Evolutionary conservation across 129 eudicot genomes (phyloP).

Genomic region (Calendula officinalis): DNA sequence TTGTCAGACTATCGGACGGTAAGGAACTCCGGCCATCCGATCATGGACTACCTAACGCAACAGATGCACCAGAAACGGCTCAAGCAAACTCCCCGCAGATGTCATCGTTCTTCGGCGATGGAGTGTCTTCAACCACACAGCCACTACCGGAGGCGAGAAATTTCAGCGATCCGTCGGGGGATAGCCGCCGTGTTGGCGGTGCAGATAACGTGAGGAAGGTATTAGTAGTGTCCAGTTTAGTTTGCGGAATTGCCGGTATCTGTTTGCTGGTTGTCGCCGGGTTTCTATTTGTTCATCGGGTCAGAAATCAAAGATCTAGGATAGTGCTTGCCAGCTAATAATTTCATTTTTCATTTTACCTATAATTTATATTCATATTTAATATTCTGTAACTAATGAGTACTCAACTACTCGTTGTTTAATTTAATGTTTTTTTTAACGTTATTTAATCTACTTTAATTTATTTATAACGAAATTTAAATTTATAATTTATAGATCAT

Average conservation of each 20-base stretch:
- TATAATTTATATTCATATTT: neutral
- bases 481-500: no score
- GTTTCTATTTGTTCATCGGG: slow-evolving; percentile 40
- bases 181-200: slow-evolving; percentile 25
- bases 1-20: slow-evolving; percentile 22
- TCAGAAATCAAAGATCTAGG: slow-evolving; percentile 21
- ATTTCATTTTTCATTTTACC: neutral
- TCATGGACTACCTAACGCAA: slow-evolving; percentile 57
- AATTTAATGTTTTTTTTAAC: no score
- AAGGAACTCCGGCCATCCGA: slow-evolving; percentile 84
- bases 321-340: slow-evolving; percentile 23
- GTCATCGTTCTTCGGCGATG: slow-evolving; percentile 51
- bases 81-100: slow-evolving; percentile 42
- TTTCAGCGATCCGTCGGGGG: slow-evolving; percentile 45
- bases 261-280: slow-evolving; percentile 50
- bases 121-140: slow-evolving; percentile 30
- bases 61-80: slow-evolving; percentile 25
- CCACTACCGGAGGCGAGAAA: slow-evolving; percentile 61
- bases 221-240: slow-evolving; percentile 56
- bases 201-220: slow-evolving; percentile 44
- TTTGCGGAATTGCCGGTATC: slow-evolving; percentile 63
- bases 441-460: no score
- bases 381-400: no score
- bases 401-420: no score
- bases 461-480: no score